Evolutionary conservation across 2,329 filamentous ascomycete genomes (phyloP), one percentile per base, ranked within the genome.

Genomic region (Fusarium sterilihyphosum): DNA sequence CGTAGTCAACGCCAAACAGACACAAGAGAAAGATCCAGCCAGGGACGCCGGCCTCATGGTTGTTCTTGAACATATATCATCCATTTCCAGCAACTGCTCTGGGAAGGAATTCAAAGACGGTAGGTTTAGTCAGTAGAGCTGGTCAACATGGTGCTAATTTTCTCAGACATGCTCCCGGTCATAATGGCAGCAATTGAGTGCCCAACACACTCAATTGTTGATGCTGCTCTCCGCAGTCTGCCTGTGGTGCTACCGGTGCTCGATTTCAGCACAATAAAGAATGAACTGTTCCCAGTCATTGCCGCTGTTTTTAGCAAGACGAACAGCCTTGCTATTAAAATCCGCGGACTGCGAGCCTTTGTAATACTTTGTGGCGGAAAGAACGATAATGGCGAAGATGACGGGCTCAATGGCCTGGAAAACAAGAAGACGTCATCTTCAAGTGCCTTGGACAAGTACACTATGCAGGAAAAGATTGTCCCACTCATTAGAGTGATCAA

Each of bases 251-350:
- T 98, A 10, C 94, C 95, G 1, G 91, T 96, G 6, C 90, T 99
- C 13, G 96, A 99, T 83, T 98, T 98, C 77, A 97, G 93, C 75
- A 98, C 96, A 0, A 95, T 98, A 78, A 99, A 98, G 83, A 96
- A 97, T 77, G 96, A 98, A 73, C 88, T 99, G 2, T 99, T 99
- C 81, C 96, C 96, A 0, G 92, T 97, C 3, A 93, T 99, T 73
- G 94, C 96, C 3, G 86, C 88, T 14, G 96, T 98, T 1, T 99
- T 99, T 80, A 95, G 93, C 77, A 96, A 93, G 80, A 99, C 96
- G 2, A 97, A 91, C 80, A 98, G 95, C 80, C 89, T 99, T 64
- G 94, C 93, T 11, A 98, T 99, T 85, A 99, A 99, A 83, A 93
- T 98, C 40, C 91, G 95, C 37, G 95, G 95, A 9, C 85, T 98